phyloP scores from a whole-genome alignment of 257 asterid species.

The Nicotiana benthamiana region DNA sequence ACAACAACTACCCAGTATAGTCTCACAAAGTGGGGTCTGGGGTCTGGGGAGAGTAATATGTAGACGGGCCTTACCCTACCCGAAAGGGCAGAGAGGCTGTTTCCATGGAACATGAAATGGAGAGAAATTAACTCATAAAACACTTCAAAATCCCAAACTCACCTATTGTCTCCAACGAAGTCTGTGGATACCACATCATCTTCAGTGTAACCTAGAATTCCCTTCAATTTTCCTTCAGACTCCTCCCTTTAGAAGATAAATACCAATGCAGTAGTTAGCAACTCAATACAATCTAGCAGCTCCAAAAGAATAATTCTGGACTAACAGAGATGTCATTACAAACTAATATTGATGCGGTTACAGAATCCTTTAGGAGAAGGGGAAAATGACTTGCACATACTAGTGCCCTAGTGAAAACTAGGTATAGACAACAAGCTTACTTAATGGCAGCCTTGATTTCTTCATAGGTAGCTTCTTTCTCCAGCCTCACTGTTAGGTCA shows the following conservation, averaged over 20 bases:
- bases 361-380: background rate
- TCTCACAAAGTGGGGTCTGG: too few species aligned
- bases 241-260: conserved; percentile 43
- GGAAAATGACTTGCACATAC: background rate
- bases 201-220: conserved; percentile 83
- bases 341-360: background rate
- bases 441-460: conserved; percentile 75
- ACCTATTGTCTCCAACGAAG: conserved; percentile 87
- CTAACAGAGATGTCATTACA: background rate
- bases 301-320: background rate
- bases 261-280: background rate
- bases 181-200: conserved; percentile 91
- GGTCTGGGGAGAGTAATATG: too few species aligned
- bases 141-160: background rate
- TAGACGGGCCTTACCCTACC: too few species aligned
- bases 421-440: conserved; percentile 26
- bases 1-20: too few species aligned
- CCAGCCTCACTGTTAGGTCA: conserved; percentile 74
- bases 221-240: conserved; percentile 73
- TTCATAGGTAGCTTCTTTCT: conserved; percentile 66
- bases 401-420: background rate
- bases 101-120: background rate
- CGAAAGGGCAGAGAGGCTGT: too few species aligned
- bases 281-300: background rate
- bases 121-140: background rate